phyloP scores from a whole-genome alignment of 768 basidiomycete species.

The Suillus hirtellus region DNA sequence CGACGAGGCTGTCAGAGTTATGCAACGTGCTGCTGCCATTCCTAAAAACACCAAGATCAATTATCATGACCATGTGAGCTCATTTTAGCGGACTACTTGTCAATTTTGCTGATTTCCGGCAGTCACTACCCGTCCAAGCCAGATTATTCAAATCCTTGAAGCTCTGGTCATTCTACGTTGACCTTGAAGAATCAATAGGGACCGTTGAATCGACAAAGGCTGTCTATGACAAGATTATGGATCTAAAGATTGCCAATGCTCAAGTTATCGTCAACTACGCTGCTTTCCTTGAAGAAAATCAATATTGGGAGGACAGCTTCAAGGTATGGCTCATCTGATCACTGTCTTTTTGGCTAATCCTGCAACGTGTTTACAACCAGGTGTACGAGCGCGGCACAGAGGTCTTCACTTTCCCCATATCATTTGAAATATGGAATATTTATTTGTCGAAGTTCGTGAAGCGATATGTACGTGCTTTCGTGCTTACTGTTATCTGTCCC shows the following conservation, averaged over 20 bases:
- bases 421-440: slow-evolving; percentile 99
- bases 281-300: slow-evolving; percentile 94
- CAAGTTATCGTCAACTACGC: slow-evolving; percentile 98
- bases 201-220: slow-evolving; percentile 88
- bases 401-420: slow-evolving; percentile 95
- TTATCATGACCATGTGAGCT: slow-evolving; percentile 89
- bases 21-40: slow-evolving; percentile 93
- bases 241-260: slow-evolving; percentile 96
- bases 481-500: slow-evolving; percentile 9
- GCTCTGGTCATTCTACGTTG: slow-evolving; percentile 98
- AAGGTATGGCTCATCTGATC: slow-evolving; percentile 53
- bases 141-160: slow-evolving; percentile 97
- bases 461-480: slow-evolving; percentile 72
- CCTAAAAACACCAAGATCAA: slow-evolving; percentile 90
- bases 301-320: slow-evolving; percentile 99
- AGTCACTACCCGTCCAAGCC: slow-evolving; percentile 84
- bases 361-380: slow-evolving; percentile 36
- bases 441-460: slow-evolving; percentile 96
- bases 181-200: slow-evolving; percentile 96
- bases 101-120: slow-evolving; percentile 17
- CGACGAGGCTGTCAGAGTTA: slow-evolving; percentile 90
- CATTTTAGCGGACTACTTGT: neutral
- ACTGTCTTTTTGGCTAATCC: neutral
- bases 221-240: slow-evolving; percentile 95
- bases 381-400: slow-evolving; percentile 98